Conservation (phyloP, 164 flowering plant genomes). For the Chimonanthus praecox region DNA sequence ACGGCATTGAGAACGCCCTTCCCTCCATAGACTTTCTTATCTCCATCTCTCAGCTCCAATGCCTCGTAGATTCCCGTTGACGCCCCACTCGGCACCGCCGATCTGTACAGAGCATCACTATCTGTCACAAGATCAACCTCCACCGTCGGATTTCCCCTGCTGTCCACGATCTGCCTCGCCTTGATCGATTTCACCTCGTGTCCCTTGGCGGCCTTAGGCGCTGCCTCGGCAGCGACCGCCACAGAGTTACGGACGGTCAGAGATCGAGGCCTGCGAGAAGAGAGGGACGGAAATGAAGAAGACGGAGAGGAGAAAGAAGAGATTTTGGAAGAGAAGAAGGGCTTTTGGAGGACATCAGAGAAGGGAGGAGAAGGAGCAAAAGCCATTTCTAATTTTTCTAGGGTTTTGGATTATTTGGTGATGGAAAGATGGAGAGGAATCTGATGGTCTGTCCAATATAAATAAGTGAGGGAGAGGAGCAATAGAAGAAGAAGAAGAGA, state of each 20-base stretch:
- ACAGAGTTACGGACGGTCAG: constrained; percentile 36
- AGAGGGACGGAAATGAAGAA: constrained; percentile 11
- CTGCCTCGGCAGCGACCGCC: constrained; percentile 18
- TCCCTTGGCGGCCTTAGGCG: constrained; percentile 21
- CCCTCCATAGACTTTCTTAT: constrained; percentile 74
- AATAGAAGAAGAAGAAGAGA: not conserved
- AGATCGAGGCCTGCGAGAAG: constrained; percentile 15
- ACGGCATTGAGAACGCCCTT: constrained; percentile 88
- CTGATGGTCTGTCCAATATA: too few relatives aligned
- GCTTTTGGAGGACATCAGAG: constrained; percentile 9
- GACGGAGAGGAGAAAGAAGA: constrained; percentile 14
- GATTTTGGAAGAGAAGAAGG: constrained; percentile 4
- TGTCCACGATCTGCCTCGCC: constrained; percentile 96
- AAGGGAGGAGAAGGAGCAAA: constrained; percentile 2
- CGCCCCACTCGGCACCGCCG: constrained; percentile 96
- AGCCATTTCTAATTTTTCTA: constrained; percentile 5
- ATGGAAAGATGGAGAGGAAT: not conserved
- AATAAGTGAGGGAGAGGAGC: too few relatives aligned
- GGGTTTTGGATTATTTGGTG: not conserved
- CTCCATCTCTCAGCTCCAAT: constrained; percentile 90
- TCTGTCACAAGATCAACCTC: constrained; percentile 89
- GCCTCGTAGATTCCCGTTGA: constrained; percentile 99
- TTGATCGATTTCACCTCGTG: constrained; percentile 54
- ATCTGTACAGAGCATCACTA: constrained; percentile 51
- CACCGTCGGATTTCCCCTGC: constrained; percentile 95